Percentiles rank a stretch among this genome's conserved stretches.
Evolutionary conservation across 1,284 basidiomycete genomes (phyloP).

Genomic region (Exobasidium cylindrosporum): DNA sequence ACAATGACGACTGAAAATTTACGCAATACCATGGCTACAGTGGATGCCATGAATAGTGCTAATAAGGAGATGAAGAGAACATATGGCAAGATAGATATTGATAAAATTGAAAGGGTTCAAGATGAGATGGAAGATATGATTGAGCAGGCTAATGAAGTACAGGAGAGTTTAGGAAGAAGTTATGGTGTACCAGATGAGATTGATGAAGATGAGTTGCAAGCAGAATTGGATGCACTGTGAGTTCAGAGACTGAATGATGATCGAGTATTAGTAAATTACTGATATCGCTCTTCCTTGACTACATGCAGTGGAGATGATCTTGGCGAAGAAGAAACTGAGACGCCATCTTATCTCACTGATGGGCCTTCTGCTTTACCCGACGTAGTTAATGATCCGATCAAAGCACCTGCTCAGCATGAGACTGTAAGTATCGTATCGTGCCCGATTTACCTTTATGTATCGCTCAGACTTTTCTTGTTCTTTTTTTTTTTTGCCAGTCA

Average conservation of each 20-base stretch:
- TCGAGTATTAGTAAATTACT: not conserved
- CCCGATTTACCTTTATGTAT: no score
- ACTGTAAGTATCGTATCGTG: not conserved
- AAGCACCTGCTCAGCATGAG: not conserved
- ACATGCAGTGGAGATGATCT: slow-evolving; percentile 5
- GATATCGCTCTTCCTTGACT: not conserved
- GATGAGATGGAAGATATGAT: slow-evolving; percentile 94
- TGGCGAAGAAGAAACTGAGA: slow-evolving; percentile 7
- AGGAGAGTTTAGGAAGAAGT: slow-evolving; percentile 85
- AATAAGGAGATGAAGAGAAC: slow-evolving; percentile 97
- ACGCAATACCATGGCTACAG: slow-evolving; percentile 99
- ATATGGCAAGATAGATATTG: slow-evolving; percentile 95
- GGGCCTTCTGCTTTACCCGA: not conserved
- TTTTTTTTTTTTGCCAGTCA: not conserved
- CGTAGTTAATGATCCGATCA: not conserved
- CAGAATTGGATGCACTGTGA: slow-evolving; percentile 62
- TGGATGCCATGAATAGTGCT: slow-evolving; percentile 94
- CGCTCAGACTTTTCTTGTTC: not conserved
- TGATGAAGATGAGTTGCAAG: slow-evolving; percentile 94
- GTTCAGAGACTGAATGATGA: not conserved
- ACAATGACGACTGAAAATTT: slow-evolving; percentile 94
- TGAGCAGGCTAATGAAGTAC: slow-evolving; percentile 96
- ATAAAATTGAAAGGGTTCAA: slow-evolving; percentile 77
- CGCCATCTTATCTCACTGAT: slow-evolving; percentile 8
- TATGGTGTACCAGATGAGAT: slow-evolving; percentile 97